phyloP scores from a whole-genome alignment of 371 early-diverging fungal species.

The Lichtheimia ramosa region DNA sequence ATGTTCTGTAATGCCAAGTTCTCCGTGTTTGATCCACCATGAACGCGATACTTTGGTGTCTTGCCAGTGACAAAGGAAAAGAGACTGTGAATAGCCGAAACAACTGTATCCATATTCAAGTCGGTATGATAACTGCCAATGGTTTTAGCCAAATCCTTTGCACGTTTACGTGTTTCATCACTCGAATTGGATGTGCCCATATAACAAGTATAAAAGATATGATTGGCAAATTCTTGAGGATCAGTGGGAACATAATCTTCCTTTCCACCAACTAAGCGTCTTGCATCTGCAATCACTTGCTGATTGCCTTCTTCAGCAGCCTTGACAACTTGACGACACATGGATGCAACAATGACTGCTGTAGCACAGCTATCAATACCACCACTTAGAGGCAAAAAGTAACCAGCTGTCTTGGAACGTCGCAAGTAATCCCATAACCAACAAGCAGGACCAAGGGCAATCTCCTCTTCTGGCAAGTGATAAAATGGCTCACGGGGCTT shows the following conservation, averaged over 20 bases:
- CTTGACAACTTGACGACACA: slow-evolving; percentile 89
- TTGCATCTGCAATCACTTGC: slow-evolving; percentile 76
- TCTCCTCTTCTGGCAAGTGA: slow-evolving; percentile 78
- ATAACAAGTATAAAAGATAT: slow-evolving; percentile 92
- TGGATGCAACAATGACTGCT: slow-evolving; percentile 90
- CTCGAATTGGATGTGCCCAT: slow-evolving; percentile 95
- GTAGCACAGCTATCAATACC: slow-evolving; percentile 97
- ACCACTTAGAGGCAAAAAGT: slow-evolving; percentile 95
- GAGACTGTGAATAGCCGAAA: slow-evolving; percentile 71
- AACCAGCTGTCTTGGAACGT: slow-evolving; percentile 86
- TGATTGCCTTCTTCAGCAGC: slow-evolving; percentile 63
- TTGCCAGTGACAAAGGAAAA: slow-evolving; percentile 80
- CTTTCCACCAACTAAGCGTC: slow-evolving; percentile 64
- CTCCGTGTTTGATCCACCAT: slow-evolving; percentile 86
- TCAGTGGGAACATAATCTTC: slow-evolving; percentile 71
- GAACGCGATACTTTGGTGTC: slow-evolving; percentile 77
- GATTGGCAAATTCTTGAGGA: slow-evolving; percentile 81
- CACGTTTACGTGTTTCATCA: slow-evolving; percentile 80
- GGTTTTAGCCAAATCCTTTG: slow-evolving; percentile 72
- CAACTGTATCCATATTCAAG: slow-evolving; percentile 85
- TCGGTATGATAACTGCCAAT: slow-evolving; percentile 93
- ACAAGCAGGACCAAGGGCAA: slow-evolving; percentile 94
- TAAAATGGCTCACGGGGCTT: slow-evolving; percentile 42
- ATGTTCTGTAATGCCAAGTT: slow-evolving; percentile 97
- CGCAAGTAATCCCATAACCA: slow-evolving; percentile 99